Evolutionary conservation across 192 early-diverging fungal genomes (phyloP).

Genomic region (Ramicandelaber brevisporus): DNA sequence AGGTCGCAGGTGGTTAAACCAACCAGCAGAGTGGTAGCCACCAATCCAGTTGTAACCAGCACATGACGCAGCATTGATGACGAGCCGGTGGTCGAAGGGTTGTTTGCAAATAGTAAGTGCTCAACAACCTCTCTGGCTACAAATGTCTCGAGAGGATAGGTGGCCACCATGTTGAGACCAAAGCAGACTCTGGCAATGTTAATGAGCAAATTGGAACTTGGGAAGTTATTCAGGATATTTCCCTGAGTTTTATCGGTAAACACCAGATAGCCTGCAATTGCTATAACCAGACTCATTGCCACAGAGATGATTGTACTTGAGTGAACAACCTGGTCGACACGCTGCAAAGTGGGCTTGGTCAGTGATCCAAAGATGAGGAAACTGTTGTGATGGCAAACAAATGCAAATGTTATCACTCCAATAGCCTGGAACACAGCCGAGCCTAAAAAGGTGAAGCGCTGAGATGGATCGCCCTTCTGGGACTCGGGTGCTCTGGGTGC

Average conservation of each 20-base stretch:
- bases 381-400: conserved; percentile 90
- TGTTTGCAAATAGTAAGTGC: conserved; percentile 15
- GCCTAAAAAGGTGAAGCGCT: conserved; percentile 14
- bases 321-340: conserved; percentile 62
- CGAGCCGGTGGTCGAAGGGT: too few species aligned
- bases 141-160: conserved; percentile 71
- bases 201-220: conserved; percentile 45
- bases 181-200: conserved; percentile 68
- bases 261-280: conserved; percentile 40
- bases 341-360: conserved; percentile 57
- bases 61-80: conserved; percentile 35
- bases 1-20: conserved; percentile 54
- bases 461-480: conserved; percentile 12
- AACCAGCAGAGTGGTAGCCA: conserved; percentile 29
- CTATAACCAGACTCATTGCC: conserved; percentile 40
- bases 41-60: conserved; percentile 35
- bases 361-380: conserved; percentile 76
- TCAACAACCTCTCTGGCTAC: conserved; percentile 68
- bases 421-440: conserved; percentile 50
- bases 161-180: conserved; percentile 88
- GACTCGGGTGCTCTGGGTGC: conserved; percentile 26
- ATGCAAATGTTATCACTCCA: conserved; percentile 82
- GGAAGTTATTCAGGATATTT: conserved; percentile 79
- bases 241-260: conserved; percentile 70
- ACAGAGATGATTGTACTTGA: conserved; percentile 48